These are phyloP conservation scores for Pilasporangium apinafurcum DNA, from an alignment of 352 stramenopile species.

Conservation along the genomic window DNA sequence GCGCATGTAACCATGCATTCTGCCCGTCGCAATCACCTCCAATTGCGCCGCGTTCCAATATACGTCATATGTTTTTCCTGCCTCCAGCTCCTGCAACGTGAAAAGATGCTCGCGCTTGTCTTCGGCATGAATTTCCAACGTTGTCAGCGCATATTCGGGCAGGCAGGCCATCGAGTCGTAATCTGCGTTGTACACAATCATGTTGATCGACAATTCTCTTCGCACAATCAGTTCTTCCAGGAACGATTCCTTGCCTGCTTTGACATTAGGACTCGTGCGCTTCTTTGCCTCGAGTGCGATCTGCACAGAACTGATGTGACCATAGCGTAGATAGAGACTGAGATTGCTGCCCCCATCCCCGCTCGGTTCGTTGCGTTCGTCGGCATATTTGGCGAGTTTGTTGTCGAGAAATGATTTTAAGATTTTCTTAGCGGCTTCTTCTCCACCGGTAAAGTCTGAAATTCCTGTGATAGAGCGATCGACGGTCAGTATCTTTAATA, in stretches of 20 bases:
- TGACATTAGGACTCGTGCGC: constrained; percentile 56
- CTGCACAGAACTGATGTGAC: constrained; percentile 75
- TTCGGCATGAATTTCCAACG: constrained; percentile 82
- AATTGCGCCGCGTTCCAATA: constrained; percentile 99
- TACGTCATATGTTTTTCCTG: constrained; percentile 91
- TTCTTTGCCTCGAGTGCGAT: constrained; percentile 52
- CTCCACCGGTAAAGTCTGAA: constrained; percentile 61
- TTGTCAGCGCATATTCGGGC: constrained; percentile 89
- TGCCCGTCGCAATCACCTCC: constrained; percentile 92
- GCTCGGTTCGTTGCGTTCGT: constrained; percentile 95
- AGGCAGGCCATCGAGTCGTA: constrained; percentile 93
- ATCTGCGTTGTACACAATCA: constrained; percentile 92
- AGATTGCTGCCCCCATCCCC: constrained; percentile 88
- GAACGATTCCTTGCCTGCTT: constrained; percentile 87
- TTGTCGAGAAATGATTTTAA: constrained; percentile 87
- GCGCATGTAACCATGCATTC: constrained; percentile 90
- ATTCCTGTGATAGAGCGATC: constrained; percentile 55
- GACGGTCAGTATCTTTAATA: constrained; percentile 50
- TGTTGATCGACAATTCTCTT: constrained; percentile 96
- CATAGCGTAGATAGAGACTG: constrained; percentile 93
- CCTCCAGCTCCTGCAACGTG: constrained; percentile 87
- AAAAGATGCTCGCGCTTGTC: constrained; percentile 91
- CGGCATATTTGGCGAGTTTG: constrained; percentile 65
- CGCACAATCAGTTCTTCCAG: constrained; percentile 97
- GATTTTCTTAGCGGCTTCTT: constrained; percentile 46